A percentile compares a stretch with the other conserved stretches of the same genome.
Conservation (phyloP, 139 green algal species). For the Chlamydomonas sphaeroides region DNA sequence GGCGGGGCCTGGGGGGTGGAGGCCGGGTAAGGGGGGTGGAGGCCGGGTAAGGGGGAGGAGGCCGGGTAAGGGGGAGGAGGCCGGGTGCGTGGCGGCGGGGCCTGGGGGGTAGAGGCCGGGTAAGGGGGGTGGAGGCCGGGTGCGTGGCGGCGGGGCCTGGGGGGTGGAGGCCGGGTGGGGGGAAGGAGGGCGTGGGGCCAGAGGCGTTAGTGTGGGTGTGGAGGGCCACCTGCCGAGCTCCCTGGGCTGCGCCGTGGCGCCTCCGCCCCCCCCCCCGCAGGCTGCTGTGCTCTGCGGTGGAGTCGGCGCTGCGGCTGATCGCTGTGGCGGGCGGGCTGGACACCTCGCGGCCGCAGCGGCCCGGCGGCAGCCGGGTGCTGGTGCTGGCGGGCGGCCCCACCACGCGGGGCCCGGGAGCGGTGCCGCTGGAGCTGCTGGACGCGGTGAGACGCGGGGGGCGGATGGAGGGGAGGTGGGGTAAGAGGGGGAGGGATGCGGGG, state of each 20-base stretch:
- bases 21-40: no score
- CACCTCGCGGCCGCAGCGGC: background rate
- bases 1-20: no score
- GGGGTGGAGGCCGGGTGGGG: no score
- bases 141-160: no score
- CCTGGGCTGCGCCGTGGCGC: no score
- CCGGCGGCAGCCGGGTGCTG: slow-evolving; percentile 14
- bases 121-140: no score
- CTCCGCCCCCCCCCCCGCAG: background rate
- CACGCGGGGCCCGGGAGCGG: slow-evolving; percentile 10
- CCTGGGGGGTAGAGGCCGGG: no score
- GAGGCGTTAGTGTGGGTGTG: no score
- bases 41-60: no score
- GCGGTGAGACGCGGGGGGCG: background rate
- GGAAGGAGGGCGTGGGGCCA: background rate
- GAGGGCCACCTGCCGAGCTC: no score
- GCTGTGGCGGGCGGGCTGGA: slow-evolving; percentile 6
- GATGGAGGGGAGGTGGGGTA: background rate
- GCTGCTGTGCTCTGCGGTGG: slow-evolving; percentile 16
- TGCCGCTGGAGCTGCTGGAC: slow-evolving; percentile 37
- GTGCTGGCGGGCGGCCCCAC: slow-evolving; percentile 17
- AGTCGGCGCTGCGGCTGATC: slow-evolving; percentile 13
- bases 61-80: background rate
- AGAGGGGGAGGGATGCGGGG: background rate
- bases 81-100: background rate